These are phyloP conservation scores for Scleromitrula shiraiana DNA, from an alignment of 2,329 filamentous ascomycete genomes.

Conservation along the genomic window DNA sequence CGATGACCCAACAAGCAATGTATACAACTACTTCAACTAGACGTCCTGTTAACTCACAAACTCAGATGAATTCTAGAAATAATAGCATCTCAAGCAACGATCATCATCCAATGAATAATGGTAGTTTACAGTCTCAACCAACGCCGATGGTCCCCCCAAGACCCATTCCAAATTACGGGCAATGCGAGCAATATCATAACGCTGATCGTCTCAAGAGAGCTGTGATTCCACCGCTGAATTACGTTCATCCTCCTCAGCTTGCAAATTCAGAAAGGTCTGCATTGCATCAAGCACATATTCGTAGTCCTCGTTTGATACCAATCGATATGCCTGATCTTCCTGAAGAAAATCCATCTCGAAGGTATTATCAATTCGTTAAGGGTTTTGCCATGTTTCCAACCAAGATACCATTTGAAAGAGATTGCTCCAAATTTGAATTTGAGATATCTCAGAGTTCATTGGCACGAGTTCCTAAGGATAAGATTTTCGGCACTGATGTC, in stretches of 20 bases:
- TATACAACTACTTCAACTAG: too few species aligned
- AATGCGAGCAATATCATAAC: slow-evolving; percentile 30
- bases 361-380: slow-evolving; percentile 49
- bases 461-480: slow-evolving; percentile 22
- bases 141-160: background rate
- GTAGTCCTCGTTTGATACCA: slow-evolving; percentile 39
- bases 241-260: slow-evolving; percentile 31
- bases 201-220: slow-evolving; percentile 14
- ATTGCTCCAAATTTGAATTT: slow-evolving; percentile 31
- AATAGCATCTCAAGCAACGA: slow-evolving; percentile 3
- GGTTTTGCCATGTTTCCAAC: slow-evolving; percentile 42
- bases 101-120: background rate
- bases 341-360: slow-evolving; percentile 18
- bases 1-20: background rate
- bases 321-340: slow-evolving; percentile 19
- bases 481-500: slow-evolving; percentile 12
- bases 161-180: background rate
- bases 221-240: slow-evolving; percentile 32
- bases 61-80: slow-evolving; percentile 8
- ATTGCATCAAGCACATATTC: slow-evolving; percentile 52
- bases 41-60: slow-evolving; percentile 9
- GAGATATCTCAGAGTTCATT: slow-evolving; percentile 17
- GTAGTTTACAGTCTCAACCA: background rate
- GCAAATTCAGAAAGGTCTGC: slow-evolving; percentile 39
- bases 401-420: slow-evolving; percentile 23